Percentiles rank a stretch among this genome's conserved stretches.
These are phyloP conservation scores for Pseudogymnoascus sp. DNA, from an alignment of 2,329 filamentous ascomycete genomes.

Conservation along the genomic window DNA sequence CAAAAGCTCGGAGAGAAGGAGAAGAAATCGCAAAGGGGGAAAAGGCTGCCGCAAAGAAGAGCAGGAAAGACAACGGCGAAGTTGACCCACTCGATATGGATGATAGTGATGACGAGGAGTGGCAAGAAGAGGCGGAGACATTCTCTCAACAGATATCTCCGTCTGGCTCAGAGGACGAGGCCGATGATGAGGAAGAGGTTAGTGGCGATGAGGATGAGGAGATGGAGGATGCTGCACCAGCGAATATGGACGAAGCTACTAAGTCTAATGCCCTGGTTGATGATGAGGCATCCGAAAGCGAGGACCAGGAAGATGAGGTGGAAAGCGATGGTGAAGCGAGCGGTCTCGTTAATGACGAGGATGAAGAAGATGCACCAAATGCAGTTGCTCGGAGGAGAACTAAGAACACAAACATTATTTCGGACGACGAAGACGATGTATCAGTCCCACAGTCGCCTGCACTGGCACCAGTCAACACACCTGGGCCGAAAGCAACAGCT, in stretches of 20 bases:
- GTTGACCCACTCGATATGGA: conserved; percentile 35
- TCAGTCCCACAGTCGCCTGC: conserved; percentile 13
- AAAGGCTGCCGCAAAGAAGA: conserved; percentile 61
- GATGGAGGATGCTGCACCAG: conserved; percentile 26
- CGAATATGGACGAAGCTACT: conserved; percentile 27
- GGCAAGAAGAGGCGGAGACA: conserved; percentile 37
- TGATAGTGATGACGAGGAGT: conserved; percentile 49
- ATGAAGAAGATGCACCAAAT: conserved; percentile 21
- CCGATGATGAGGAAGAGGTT: conserved; percentile 17
- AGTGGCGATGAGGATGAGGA: conserved; percentile 40
- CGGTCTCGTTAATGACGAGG: conserved; percentile 25
- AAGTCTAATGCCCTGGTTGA: conserved; percentile 23
- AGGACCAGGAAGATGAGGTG: conserved; percentile 30
- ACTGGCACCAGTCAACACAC: conserved; percentile 17
- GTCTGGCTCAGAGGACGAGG: conserved; percentile 30
- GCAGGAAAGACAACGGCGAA: conserved; percentile 38
- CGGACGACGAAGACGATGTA: conserved; percentile 28
- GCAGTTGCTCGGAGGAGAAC: neutral
- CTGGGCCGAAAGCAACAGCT: conserved; percentile 11
- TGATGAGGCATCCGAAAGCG: conserved; percentile 31
- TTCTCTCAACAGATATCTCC: conserved; percentile 37
- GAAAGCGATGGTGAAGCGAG: conserved; percentile 14
- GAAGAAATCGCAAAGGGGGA: conserved; percentile 72
- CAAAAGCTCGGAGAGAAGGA: conserved; percentile 73
- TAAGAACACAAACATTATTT: neutral